These are phyloP conservation scores for Ophiostoma sp. DNA, from an alignment of 2,329 filamentous ascomycete species.

Conservation along the genomic window DNA sequence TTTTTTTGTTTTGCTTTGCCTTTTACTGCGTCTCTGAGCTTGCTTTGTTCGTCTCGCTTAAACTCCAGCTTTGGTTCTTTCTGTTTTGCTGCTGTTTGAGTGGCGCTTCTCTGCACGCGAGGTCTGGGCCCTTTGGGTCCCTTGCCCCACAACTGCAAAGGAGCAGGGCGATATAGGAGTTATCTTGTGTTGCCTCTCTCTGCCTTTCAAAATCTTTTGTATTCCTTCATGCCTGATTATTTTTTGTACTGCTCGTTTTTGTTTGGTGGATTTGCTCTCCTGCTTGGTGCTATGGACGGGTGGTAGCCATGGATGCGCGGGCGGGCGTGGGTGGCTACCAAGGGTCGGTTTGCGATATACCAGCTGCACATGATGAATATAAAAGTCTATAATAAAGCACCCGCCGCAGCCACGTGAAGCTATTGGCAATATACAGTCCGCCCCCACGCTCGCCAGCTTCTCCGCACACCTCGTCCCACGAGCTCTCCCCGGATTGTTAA, in stretches of 20 bases:
- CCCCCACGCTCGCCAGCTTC: neutral
- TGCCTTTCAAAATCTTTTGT: neutral
- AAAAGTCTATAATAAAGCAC: neutral
- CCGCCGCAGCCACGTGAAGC: neutral
- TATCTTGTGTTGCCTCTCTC: neutral
- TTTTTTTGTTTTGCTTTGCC: neutral
- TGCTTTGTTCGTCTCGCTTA: neutral
- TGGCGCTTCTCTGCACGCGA: neutral
- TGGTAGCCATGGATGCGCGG: neutral
- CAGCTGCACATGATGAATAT: conserved; percentile 16
- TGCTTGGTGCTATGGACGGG: neutral
- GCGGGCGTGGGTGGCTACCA: neutral
- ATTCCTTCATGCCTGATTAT: neutral
- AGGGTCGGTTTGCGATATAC: conserved; percentile 16
- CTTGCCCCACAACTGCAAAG: neutral
- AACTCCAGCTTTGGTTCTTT: neutral
- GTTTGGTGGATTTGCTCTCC: neutral
- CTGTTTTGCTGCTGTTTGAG: conserved; percentile 1
- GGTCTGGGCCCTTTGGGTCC: neutral
- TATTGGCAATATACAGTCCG: neutral
- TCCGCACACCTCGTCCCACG: neutral
- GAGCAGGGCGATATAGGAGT: conserved; percentile 21
- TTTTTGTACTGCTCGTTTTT: neutral
- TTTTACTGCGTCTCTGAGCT: neutral
- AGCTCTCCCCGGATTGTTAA: neutral